A percentile compares a stretch with the other conserved stretches of the same genome.
phyloP scores from a whole-genome alignment of 257 asterid genomes.

The Verbena officinalis region DNA sequence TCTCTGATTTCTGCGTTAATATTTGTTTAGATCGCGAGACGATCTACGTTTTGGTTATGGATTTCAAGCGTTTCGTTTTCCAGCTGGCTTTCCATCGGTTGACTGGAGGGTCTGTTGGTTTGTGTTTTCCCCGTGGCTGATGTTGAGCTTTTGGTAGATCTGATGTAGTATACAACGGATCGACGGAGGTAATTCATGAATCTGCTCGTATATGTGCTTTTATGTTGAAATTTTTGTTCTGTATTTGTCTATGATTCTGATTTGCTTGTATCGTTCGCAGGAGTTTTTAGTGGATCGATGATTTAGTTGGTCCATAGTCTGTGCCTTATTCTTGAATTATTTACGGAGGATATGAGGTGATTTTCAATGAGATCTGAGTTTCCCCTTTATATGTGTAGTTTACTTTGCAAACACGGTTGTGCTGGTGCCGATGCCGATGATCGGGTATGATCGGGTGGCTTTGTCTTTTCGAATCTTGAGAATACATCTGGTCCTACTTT shows the following conservation, averaged over 20 bases:
- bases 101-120: neutral
- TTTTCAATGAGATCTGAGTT: neutral
- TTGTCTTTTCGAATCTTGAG: neutral
- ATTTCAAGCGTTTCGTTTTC: neutral
- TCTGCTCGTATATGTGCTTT: neutral
- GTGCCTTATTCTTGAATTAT: neutral
- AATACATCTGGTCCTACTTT: neutral
- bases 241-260: neutral
- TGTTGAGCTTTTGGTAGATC: slow-evolving; percentile 17
- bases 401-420: neutral
- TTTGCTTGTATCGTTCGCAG: neutral
- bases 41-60: slow-evolving; percentile 50
- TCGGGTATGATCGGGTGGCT: neutral
- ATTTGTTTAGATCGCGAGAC: slow-evolving; percentile 28
- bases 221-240: too few species aligned
- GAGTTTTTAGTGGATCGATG: neutral
- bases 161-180: neutral
- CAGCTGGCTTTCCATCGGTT: neutral
- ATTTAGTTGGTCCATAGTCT: neutral
- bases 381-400: neutral
- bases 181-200: slow-evolving; percentile 6
- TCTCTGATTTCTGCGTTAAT: neutral
- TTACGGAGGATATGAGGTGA: neutral
- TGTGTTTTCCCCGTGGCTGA: neutral
- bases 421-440: neutral